A percentile compares a stretch with the other conserved stretches of the same genome.
Conservation (phyloP, 2,329 filamentous ascomycete species). For the Ciborinia camelliae region DNA sequence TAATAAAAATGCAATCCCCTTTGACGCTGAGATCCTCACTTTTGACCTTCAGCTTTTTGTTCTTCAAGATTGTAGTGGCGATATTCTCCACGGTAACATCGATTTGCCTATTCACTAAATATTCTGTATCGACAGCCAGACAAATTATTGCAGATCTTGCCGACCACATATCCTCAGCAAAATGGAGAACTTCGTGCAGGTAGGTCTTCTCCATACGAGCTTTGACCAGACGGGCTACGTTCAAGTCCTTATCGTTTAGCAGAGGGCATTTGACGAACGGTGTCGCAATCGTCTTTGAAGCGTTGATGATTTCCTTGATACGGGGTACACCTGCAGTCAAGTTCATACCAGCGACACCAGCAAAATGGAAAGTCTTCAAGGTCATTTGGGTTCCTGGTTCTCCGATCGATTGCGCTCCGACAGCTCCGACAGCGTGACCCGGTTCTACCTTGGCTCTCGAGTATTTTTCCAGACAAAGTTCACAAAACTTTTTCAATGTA, state of each 20-base stretch:
- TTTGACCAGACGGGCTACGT: constrained; percentile 86
- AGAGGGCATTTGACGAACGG: constrained; percentile 88
- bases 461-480: constrained; percentile 83
- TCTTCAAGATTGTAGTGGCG: constrained; percentile 68
- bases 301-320: constrained; percentile 99
- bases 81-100: constrained; percentile 75
- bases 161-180: constrained; percentile 87
- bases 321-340: constrained; percentile 98
- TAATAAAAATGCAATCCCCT: constrained; percentile 66
- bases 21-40: constrained; percentile 62
- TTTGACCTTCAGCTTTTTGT: constrained; percentile 78
- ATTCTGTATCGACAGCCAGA: constrained; percentile 76
- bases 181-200: constrained; percentile 74
- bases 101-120: constrained; percentile 75
- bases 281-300: constrained; percentile 88
- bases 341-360: constrained; percentile 98
- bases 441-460: constrained; percentile 88
- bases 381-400: constrained; percentile 99
- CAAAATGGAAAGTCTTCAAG: constrained; percentile 99
- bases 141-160: constrained; percentile 70
- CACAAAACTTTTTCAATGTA: constrained; percentile 73
- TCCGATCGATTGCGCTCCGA: constrained; percentile 96
- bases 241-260: constrained; percentile 68
- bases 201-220: constrained; percentile 94
- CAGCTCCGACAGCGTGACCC: constrained; percentile 91